A percentile compares a stretch with the other conserved stretches of the same genome.
Conservation (phyloP, 192 early-diverging fungal genomes). For the Allomyces macrogynus region DNA sequence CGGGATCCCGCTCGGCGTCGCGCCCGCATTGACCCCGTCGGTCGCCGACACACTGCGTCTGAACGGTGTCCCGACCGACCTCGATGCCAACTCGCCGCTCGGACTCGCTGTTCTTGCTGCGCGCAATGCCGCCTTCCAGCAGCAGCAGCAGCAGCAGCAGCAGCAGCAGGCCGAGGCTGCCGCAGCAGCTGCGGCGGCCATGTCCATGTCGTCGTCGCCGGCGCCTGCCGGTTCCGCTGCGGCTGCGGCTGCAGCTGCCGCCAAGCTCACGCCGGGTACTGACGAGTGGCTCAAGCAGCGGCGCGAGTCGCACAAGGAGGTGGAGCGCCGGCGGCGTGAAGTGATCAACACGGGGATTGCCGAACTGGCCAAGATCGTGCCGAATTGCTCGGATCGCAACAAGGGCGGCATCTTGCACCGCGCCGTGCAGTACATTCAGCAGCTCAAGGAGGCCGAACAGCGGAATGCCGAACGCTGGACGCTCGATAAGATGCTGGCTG, state of each 20-base stretch:
- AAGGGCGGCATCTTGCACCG: not conserved
- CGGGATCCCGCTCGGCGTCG: too few species aligned
- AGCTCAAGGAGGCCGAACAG: constrained; percentile 9
- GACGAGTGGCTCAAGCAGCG: constrained; percentile 65
- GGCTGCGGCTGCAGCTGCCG: not conserved
- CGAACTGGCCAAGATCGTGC: constrained; percentile 61
- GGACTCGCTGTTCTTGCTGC: too few species aligned
- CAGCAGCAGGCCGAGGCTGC: too few species aligned
- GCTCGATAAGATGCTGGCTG: not conserved
- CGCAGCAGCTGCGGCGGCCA: too few species aligned
- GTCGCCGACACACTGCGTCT: too few species aligned
- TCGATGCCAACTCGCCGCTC: too few species aligned
- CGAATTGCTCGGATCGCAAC: constrained; percentile 60
- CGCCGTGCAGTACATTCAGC: not conserved
- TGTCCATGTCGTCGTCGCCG: too few species aligned
- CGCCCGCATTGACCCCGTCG: too few species aligned
- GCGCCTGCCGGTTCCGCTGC: too few species aligned
- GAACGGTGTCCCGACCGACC: too few species aligned
- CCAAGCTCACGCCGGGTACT: constrained; percentile 31
- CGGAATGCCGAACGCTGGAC: not conserved
- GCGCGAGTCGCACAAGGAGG: constrained; percentile 80
- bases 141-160: too few species aligned
- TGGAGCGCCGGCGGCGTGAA: constrained; percentile 80
- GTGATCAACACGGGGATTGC: constrained; percentile 83
- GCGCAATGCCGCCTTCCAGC: too few species aligned